A percentile compares a stretch with the other conserved stretches of the same genome.
Evolutionary conservation across 257 asterid genomes (phyloP).

Genomic region (Petunia secreta): DNA sequence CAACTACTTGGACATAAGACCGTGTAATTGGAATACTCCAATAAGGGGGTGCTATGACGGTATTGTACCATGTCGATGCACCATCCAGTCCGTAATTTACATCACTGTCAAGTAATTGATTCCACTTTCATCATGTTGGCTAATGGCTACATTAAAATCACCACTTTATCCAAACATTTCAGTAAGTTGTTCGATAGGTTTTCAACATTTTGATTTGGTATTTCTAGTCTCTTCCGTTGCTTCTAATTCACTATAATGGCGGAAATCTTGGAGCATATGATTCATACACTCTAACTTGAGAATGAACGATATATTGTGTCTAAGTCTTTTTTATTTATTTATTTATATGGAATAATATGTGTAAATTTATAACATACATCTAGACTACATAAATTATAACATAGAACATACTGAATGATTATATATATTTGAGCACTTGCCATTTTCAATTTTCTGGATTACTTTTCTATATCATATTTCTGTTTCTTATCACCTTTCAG

Average conservation of each 20-base stretch:
- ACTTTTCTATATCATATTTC: neutral
- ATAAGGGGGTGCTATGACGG: neutral
- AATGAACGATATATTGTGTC: neutral
- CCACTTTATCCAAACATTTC: neutral
- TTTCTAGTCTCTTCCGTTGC: neutral
- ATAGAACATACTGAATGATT: neutral
- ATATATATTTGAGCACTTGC: neutral
- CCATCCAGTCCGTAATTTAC: slow-evolving; percentile 5
- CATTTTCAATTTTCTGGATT: neutral
- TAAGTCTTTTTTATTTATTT: no score
- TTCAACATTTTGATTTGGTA: neutral
- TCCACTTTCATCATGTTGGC: neutral
- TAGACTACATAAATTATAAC: neutral
- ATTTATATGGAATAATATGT: no score
- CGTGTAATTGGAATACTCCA: neutral
- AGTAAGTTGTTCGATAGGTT: neutral
- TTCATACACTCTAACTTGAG: neutral
- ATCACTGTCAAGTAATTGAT: no score
- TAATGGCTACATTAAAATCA: neutral
- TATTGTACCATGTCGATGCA: neutral
- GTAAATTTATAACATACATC: neutral
- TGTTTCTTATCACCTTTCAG: neutral
- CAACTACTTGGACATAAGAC: neutral
- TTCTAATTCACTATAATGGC: neutral
- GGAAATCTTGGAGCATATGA: neutral